Evolutionary conservation across 2,329 filamentous ascomycete genomes (phyloP).

Genomic region (Mycosphaerelloides madeirae): DNA sequence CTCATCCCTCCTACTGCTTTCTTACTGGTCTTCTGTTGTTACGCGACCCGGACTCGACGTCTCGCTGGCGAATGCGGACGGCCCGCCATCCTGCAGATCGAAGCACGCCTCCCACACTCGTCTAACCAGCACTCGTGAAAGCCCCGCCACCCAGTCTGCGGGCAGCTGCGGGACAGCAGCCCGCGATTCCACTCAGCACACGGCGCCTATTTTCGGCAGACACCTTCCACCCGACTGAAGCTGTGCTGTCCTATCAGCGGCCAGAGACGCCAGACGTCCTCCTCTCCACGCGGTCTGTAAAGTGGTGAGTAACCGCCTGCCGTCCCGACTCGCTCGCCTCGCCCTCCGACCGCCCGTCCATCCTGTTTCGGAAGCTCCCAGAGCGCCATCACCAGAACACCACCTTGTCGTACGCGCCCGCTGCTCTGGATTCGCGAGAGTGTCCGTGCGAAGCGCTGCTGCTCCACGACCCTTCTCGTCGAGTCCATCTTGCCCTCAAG

Average conservation of each 20-base stretch:
- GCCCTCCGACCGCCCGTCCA: neutral
- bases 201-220: slow-evolving; percentile 17
- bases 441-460: slow-evolving; percentile 24
- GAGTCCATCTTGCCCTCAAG: slow-evolving; percentile 1
- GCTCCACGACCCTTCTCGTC: neutral
- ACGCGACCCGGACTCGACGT: no score
- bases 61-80: no score
- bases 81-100: neutral
- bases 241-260: slow-evolving; percentile 17
- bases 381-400: no score
- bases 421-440: slow-evolving; percentile 7
- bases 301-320: slow-evolving; percentile 17
- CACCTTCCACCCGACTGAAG: slow-evolving; percentile 10
- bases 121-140: no score
- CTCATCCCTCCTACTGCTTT: no score
- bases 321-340: neutral
- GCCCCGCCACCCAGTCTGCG: neutral
- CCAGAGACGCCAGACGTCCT: slow-evolving; percentile 3
- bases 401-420: slow-evolving; percentile 14
- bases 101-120: no score
- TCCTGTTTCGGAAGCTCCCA: neutral
- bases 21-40: no score
- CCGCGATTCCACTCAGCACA: slow-evolving; percentile 1
- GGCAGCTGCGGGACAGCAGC: slow-evolving; percentile 1
- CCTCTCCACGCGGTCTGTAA: slow-evolving; percentile 6